Evolutionary conservation across 2,329 filamentous ascomycete species (phyloP), one percentile per base, ranked within the genome.

Genomic region (Colletotrichum godetiae): DNA sequence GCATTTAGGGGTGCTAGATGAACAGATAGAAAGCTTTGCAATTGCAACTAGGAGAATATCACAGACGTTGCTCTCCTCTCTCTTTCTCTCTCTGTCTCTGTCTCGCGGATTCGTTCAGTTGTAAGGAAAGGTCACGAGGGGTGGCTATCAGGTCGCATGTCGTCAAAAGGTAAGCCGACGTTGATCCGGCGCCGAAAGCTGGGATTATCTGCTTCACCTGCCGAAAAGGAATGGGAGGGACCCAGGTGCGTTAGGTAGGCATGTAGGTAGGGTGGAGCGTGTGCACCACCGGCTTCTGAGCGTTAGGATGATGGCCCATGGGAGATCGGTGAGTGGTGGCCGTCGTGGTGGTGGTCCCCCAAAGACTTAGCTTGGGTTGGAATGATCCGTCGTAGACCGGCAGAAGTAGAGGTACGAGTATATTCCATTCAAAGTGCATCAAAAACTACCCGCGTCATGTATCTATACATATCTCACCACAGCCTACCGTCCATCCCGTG

Each of bases 121-220:
- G 24, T 61, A n/a, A 29, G 24, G 27, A 6, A 42, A 22, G 33
- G 68, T 72, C 64, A 62, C 58, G 37, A 68, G 68, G 42, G 24
- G 68, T 24, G 24, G 61, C 66, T 73, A 63, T 73, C 31, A 33
- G 37, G 37, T 42, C 68, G 72, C 62, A 67, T 74, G 72, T 74
- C 68, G 72, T 74, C 72, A 68, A 68, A 55, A 66, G 68, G 52
- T 57, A 68, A 67, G 22, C 72, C 72, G 72, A 74, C 29, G 52
- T 74, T 74, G 68, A 72, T 72, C 72, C 72, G 72, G 55, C 57
- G 68, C 68, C 72, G 71, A 73, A 37, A 37, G 58, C 69, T 68
- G 69, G 70, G 70, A 68, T 63, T 46, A 42, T 64, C 53, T 72
- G 13, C 27, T 59, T 70, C 60, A 69, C 69, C 65, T 69, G 69